phyloP scores from a whole-genome alignment of 2,329 filamentous ascomycete genomes.

The Aspergillus sp. region DNA sequence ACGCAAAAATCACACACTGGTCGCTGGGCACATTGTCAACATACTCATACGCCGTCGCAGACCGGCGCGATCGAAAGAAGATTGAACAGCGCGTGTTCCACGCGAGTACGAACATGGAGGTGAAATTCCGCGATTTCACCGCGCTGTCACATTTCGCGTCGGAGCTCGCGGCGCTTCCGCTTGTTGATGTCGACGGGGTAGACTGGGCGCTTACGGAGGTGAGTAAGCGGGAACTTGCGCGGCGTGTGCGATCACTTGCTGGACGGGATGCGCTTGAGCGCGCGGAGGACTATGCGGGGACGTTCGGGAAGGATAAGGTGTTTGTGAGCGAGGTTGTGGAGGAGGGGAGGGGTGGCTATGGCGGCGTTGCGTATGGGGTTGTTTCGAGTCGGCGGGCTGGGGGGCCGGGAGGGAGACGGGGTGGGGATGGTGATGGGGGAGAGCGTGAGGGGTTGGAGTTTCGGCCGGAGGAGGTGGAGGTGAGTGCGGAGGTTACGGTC shows the following conservation, averaged over 20 bases:
- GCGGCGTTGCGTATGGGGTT: background rate
- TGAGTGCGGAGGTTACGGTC: background rate
- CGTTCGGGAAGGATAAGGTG: background rate
- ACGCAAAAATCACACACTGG: background rate
- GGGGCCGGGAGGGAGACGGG: background rate
- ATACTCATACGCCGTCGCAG: background rate
- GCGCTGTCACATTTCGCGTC: background rate
- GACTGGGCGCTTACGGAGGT: conserved; percentile 2
- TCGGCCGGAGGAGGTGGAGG: background rate
- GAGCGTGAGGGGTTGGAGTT: background rate
- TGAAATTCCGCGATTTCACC: background rate
- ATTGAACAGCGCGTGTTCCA: background rate
- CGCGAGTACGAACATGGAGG: background rate
- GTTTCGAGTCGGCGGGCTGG: background rate
- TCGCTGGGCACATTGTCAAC: background rate
- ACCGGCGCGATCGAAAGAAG: background rate
- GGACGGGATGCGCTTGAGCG: background rate
- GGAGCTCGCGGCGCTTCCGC: background rate
- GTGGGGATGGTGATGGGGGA: background rate
- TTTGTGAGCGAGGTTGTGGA: background rate
- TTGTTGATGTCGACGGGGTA: background rate
- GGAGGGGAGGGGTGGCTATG: background rate
- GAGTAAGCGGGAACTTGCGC: background rate
- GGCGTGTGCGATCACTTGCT: background rate
- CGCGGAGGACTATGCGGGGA: background rate